phyloP scores from a whole-genome alignment of 192 early-diverging fungal genomes.

The Allomyces macrogynus region DNA sequence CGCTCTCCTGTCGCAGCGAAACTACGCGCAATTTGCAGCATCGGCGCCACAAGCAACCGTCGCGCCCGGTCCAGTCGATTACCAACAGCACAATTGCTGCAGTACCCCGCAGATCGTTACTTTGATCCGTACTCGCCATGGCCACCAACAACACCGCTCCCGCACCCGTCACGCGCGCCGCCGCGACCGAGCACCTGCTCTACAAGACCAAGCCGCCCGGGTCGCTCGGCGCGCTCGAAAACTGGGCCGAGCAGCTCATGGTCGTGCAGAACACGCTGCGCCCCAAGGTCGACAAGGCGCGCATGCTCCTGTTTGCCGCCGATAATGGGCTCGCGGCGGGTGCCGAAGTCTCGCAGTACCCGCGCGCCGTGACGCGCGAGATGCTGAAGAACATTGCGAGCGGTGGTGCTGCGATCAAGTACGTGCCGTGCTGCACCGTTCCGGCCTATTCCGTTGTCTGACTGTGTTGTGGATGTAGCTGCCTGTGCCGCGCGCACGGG shows the following conservation, averaged over 20 bases:
- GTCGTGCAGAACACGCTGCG: slow-evolving; percentile 5
- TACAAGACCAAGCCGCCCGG: slow-evolving; percentile 12
- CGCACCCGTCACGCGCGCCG: background rate
- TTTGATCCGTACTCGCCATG: too few species aligned
- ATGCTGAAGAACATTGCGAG: slow-evolving; percentile 8
- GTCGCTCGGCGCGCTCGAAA: slow-evolving; percentile 8
- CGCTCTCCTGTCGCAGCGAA: too few species aligned
- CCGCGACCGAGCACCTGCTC: slow-evolving; percentile 5
- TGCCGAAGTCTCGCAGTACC: slow-evolving; percentile 8
- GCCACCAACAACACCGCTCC: background rate
- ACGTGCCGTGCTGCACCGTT: background rate
- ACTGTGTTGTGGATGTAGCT: background rate
- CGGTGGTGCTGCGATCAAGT: slow-evolving; percentile 14
- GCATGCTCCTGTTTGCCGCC: slow-evolving; percentile 9
- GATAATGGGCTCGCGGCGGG: slow-evolving; percentile 11
- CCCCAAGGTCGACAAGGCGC: slow-evolving; percentile 5
- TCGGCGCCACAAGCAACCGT: too few species aligned
- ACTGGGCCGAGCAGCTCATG: slow-evolving; percentile 5
- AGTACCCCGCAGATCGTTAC: too few species aligned
- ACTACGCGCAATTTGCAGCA: too few species aligned
- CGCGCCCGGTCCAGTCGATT: too few species aligned
- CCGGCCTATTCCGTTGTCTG: too few species aligned
- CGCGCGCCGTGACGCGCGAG: slow-evolving; percentile 10
- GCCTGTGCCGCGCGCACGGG: background rate
- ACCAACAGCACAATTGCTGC: too few species aligned